These are phyloP conservation scores for Leccinum holopus DNA, from an alignment of 1,284 basidiomycete genomes.

Conservation along the genomic window DNA sequence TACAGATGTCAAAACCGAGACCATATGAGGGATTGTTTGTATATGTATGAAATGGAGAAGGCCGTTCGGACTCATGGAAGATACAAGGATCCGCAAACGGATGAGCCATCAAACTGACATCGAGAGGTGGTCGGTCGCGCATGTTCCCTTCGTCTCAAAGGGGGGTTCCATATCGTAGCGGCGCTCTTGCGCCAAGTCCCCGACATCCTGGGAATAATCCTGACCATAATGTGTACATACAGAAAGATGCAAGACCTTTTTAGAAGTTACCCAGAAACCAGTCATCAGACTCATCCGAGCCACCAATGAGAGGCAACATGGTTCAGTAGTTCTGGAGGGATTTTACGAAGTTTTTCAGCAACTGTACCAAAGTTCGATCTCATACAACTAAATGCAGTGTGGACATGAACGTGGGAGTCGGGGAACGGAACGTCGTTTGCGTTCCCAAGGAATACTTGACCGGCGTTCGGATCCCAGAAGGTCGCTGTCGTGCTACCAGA, in stretches of 20 bases:
- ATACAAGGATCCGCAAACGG: conserved; percentile 15
- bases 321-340: not conserved
- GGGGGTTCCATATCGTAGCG: no score
- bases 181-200: no score
- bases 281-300: no score
- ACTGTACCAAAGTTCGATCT: not conserved
- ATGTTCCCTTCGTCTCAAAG: no score
- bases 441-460: conserved; percentile 77
- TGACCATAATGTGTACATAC: no score
- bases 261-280: no score
- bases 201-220: no score
- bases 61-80: conserved; percentile 23
- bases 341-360: not conserved
- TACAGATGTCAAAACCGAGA: conserved; percentile 76
- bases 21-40: conserved; percentile 61
- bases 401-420: no score
- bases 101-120: not conserved
- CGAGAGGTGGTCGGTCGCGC: no score
- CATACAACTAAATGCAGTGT: no score
- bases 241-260: no score
- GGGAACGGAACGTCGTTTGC: conserved; percentile 66
- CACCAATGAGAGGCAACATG: not conserved
- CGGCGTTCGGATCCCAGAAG: conserved; percentile 54
- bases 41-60: conserved; percentile 51
- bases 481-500: conserved; percentile 39